Base-by-base conservation (phyloP, 2,329 filamentous ascomycete genomes). In the Graphiopsis chlorocephala region DNA sequence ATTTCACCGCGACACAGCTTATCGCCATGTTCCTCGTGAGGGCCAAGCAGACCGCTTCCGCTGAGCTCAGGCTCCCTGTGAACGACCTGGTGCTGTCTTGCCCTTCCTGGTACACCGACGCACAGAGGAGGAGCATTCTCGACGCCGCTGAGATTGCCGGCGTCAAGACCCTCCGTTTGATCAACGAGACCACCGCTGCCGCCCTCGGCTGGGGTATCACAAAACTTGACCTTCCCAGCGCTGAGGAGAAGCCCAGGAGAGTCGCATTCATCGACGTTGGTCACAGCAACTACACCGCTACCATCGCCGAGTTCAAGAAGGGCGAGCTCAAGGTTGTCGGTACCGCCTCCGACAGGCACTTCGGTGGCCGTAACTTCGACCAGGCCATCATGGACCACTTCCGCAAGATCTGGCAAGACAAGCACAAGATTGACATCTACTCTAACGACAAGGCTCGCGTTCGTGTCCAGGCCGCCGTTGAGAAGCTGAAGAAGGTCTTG, bases 401-500 rank as follows among this genome's bases (percentile, higher is more conserved):
- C 76, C 91, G 90, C 73, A 89, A 91, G 75, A 93, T 98, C 80
- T 99, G 98, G 86, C 92, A 95, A 83, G 91, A 92, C 80, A 97
- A 96, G 81, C 96, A 92, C 88, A 97, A 96, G 86, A 91, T 98
- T 72, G 93, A 98, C 78, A 94, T 99, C 82, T 87, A 88, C 79
- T 88, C 87, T 71, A 95, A 98, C 82, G 86, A 89, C 70, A 97
- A 97, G 83, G 95, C 94, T 65, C 87, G 90, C 79, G 88, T 93
- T 71, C 92, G 95, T 78, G 91, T 96, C 72, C 86, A 91, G 48
- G 88, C 92, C 67, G 93, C 91, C 64, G 93, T 93, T 63, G 95
- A 99, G 86, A 97, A 97, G 86, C 83, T 96, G 77, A 99, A 99
- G 89, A 98, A 98, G 88, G 89, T 98, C 64, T 84, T 99, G 64